Evolutionary conservation across 148 eudicot genomes (phyloP), one percentile per base, ranked within the genome.

Genomic region (Simmondsia chinensis): DNA sequence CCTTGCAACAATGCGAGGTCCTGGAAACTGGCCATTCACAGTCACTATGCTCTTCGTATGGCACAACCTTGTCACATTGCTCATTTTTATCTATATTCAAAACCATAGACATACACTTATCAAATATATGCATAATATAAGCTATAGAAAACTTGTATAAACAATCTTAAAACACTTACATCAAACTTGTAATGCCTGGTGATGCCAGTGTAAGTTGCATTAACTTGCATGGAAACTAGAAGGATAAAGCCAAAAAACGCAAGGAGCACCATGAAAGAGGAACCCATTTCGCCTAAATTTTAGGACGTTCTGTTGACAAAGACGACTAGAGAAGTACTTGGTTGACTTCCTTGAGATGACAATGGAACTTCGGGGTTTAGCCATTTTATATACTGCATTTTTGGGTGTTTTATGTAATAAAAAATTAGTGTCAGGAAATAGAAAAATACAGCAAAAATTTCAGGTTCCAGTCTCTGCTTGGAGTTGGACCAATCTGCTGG

Each of bases 41-140:
- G 82, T 71, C 10, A 63, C 70, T 4, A 70, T 63, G 70, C 65
- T 75, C 63, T 63, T 75, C 0, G 73, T 70, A 39, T 75, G 70
- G 68, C 81, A 75, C 9, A 75, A 33, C 18, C 81, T 42, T 1
- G 76, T 70, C 56, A 75, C 76, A 40, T 67, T 70, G 52, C 66
- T 52, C 67, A 66, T 13, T n/a, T 35, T 50, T 13, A 75, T 63
- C 76, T 70, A 23, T 47, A 49, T 46, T 17, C 1, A 26, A 20
- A 21, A 9, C 9, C 9, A 9, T 4, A 12, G 4, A 31, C 33
- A 16, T 4, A 2, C 4, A 20, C 3, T 2, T 5, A 3, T 12
- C 1, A n/a, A 27, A 4, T 11, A 6, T 37, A 4, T 29, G 9
- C 8, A 1, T 16, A 18, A 15, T 10, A 15, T 2, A 9, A 2